phyloP scores from a whole-genome alignment of 768 basidiomycete species.

The Termitomyces heimii region DNA sequence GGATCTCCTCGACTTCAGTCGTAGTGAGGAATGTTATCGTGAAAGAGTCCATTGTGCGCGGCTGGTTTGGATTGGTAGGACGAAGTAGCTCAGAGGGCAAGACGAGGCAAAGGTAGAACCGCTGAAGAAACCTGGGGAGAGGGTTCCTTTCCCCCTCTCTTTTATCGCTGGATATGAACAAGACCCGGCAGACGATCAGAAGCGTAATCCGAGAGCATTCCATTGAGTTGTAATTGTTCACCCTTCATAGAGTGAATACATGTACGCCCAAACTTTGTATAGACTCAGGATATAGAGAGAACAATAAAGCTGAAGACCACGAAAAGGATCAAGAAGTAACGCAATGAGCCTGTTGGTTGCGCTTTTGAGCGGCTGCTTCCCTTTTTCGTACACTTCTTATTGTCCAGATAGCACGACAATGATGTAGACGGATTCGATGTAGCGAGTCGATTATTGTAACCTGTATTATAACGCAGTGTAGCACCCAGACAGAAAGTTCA shows the following conservation, averaged over 20 bases:
- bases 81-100: not conserved
- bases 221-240: not conserved
- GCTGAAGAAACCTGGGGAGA: not conserved
- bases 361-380: not conserved
- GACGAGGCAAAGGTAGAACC: not conserved
- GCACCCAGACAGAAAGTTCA: not conserved
- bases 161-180: not conserved
- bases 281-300: not conserved
- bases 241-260: no score
- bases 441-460: not conserved
- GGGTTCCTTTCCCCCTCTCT: not conserved
- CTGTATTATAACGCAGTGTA: not conserved
- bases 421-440: not conserved
- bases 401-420: not conserved
- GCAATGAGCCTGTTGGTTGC: not conserved
- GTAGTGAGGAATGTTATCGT: not conserved
- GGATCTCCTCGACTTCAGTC: conserved; percentile 3
- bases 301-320: not conserved
- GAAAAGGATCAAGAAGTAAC: not conserved
- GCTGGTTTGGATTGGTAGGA: not conserved
- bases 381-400: not conserved
- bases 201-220: not conserved
- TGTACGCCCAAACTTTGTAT: not conserved
- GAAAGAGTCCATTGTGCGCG: conserved; percentile 8
- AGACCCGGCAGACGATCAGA: no score